Percentiles rank a stretch among this genome's conserved stretches.
Evolutionary conservation across 2,329 filamentous ascomycete species (phyloP).

Genomic region (Sporothrix pallida): DNA sequence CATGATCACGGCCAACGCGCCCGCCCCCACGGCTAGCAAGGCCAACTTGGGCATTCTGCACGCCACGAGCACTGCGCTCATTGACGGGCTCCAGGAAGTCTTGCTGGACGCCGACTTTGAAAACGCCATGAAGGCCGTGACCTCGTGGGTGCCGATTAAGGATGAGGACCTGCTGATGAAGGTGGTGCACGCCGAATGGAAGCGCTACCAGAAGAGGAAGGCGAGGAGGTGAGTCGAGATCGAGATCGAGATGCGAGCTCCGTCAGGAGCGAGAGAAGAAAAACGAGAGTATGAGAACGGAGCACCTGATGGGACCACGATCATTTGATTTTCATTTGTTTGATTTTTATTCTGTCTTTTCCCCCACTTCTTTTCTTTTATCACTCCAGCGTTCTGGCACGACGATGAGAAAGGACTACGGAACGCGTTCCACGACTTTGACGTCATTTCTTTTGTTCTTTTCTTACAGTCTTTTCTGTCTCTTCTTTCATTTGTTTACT

Average conservation of each 20-base stretch:
- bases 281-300: not conserved
- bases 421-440: slow-evolving; percentile 13
- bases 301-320: slow-evolving; percentile 10
- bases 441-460: slow-evolving; percentile 1
- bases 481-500: slow-evolving; percentile 30
- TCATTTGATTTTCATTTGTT: slow-evolving; percentile 30
- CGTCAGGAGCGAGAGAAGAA: not conserved
- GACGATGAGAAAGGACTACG: not conserved
- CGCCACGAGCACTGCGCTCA: slow-evolving; percentile 85
- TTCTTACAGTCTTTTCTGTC: slow-evolving; percentile 11
- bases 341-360: slow-evolving; percentile 16
- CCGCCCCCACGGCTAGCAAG: slow-evolving; percentile 56
- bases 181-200: slow-evolving; percentile 87
- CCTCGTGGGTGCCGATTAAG: slow-evolving; percentile 90
- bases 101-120: slow-evolving; percentile 94
- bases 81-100: slow-evolving; percentile 87
- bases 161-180: slow-evolving; percentile 94
- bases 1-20: slow-evolving; percentile 33
- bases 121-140: slow-evolving; percentile 96
- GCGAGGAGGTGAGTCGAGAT: slow-evolving; percentile 32
- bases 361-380: not conserved
- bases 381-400: not conserved
- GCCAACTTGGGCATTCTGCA: slow-evolving; percentile 77
- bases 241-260: not conserved
- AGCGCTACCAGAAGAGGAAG: slow-evolving; percentile 56